A percentile compares a stretch with the other conserved stretches of the same genome.
Evolutionary conservation across 202 grass and related monocot genomes (phyloP).

Genomic region (Musa balbisiana): DNA sequence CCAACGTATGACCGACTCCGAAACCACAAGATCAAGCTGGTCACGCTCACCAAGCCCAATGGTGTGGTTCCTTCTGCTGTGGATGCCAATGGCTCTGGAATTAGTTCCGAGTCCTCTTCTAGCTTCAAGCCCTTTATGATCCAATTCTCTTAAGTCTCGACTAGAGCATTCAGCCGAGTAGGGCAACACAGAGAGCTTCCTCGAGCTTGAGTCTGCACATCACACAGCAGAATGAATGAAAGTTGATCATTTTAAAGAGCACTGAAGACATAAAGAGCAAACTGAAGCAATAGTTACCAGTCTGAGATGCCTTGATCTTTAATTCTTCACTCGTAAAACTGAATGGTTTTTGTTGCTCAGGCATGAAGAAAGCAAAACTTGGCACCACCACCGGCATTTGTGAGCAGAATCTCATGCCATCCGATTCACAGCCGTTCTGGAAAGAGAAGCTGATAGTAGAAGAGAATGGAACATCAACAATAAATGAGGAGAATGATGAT

Average conservation of each 20-base stretch:
- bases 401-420: constrained; percentile 16
- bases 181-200: neutral
- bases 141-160: constrained; percentile 14
- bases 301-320: neutral
- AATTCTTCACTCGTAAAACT: neutral
- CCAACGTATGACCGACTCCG: constrained; percentile 89
- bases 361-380: constrained; percentile 69
- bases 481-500: constrained; percentile 51
- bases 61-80: constrained; percentile 66
- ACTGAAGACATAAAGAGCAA: neutral
- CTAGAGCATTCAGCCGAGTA: constrained; percentile 10
- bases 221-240: neutral
- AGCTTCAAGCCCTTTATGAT: constrained; percentile 17
- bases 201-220: constrained; percentile 1
- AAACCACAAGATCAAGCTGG: constrained; percentile 53
- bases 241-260: neutral
- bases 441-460: constrained; percentile 47
- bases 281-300: constrained; percentile 7
- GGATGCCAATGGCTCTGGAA: constrained; percentile 11
- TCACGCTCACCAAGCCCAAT: constrained; percentile 52
- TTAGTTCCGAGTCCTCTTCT: neutral
- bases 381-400: constrained; percentile 42
- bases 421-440: neutral
- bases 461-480: constrained; percentile 19
- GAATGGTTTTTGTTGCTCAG: constrained; percentile 17